Evolutionary conservation across 192 early-diverging fungal species (phyloP).

Genomic region (Umbelopsis vinacea): DNA sequence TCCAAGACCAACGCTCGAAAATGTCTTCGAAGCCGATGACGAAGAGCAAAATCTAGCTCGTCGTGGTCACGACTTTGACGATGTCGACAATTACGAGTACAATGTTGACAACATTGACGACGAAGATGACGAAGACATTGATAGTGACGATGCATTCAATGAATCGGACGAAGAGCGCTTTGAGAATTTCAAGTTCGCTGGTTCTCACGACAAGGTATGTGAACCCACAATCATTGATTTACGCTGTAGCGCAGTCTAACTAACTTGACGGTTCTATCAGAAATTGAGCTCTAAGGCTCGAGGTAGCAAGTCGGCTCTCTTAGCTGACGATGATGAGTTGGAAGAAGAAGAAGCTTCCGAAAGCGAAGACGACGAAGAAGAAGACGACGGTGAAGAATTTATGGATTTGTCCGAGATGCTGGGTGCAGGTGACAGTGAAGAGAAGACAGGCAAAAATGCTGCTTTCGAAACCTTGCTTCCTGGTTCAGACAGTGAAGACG

Average conservation of each 20-base stretch:
- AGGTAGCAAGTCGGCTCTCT: conserved; percentile 32
- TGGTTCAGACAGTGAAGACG: conserved; percentile 42
- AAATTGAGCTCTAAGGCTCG: conserved; percentile 20
- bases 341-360: not conserved
- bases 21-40: conserved; percentile 53
- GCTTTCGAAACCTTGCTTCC: conserved; percentile 34
- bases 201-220: conserved; percentile 52
- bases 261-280: not conserved
- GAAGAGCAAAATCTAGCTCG: conserved; percentile 42
- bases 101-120: conserved; percentile 75
- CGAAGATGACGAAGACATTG: conserved; percentile 95
- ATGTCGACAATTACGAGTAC: conserved; percentile 72
- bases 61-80: conserved; percentile 56
- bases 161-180: conserved; percentile 85
- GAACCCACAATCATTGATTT: not conserved
- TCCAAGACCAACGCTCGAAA: conserved; percentile 4
- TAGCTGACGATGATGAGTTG: conserved; percentile 33
- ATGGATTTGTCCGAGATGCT: conserved; percentile 72
- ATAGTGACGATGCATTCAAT: conserved; percentile 90
- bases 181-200: conserved; percentile 65
- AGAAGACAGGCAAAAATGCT: conserved; percentile 42
- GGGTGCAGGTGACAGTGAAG: conserved; percentile 46
- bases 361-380: conserved; percentile 32
- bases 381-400: conserved; percentile 48
- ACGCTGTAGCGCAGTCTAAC: not conserved